Conservation (phyloP, 441 rosid species). For the Syzygium syzygioides region DNA sequence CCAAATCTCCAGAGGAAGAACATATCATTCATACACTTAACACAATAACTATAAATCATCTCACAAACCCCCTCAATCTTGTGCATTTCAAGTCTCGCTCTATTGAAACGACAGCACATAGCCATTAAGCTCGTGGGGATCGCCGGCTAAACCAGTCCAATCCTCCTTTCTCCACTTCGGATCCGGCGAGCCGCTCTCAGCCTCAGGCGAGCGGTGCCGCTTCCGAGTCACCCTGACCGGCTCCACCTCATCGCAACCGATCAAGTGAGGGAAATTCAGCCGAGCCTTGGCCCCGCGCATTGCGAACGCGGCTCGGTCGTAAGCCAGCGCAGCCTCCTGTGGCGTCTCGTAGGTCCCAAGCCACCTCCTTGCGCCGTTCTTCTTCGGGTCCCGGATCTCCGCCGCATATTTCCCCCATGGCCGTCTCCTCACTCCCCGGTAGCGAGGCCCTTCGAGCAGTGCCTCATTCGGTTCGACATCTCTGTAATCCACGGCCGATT, state of each 20-base stretch:
- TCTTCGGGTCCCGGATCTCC: conserved; percentile 53
- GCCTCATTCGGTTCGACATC: not conserved
- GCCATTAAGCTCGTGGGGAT: not conserved
- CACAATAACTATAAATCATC: not conserved
- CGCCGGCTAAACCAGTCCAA: not conserved
- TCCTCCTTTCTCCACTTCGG: conserved; percentile 6
- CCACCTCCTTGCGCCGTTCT: conserved; percentile 47
- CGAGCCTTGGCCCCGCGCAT: conserved; percentile 33
- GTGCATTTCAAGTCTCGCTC: not conserved
- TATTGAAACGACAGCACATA: not conserved
- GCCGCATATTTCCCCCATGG: conserved; percentile 62
- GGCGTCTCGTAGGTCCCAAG: conserved; percentile 42
- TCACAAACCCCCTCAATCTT: not conserved
- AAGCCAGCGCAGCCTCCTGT: conserved; percentile 32
- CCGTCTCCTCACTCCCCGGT: conserved; percentile 28
- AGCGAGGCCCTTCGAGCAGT: not conserved
- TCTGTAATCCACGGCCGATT: not conserved
- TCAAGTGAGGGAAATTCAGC: conserved; percentile 37
- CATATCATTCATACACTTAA: not conserved
- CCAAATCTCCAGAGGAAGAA: not conserved
- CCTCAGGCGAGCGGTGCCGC: conserved; percentile 9
- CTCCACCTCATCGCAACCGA: conserved; percentile 20
- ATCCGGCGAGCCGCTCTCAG: not conserved
- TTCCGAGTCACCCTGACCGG: conserved; percentile 23
- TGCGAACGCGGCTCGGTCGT: conserved; percentile 28